phyloP scores from a whole-genome alignment of 768 basidiomycete species.

The Fomitopsis serialis region DNA sequence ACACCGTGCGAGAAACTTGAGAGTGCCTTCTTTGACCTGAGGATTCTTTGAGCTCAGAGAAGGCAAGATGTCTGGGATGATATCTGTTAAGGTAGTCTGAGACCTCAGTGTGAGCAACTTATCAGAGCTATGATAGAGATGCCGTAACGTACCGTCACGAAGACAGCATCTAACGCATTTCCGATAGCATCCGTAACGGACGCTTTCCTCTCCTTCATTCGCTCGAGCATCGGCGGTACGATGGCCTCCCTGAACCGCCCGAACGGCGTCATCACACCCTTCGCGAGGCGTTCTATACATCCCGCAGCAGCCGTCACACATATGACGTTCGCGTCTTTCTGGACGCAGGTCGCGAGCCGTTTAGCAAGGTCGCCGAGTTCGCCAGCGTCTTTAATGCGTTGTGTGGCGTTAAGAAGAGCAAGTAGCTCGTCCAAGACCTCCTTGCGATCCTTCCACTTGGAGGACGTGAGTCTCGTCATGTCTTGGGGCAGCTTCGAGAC shows the following conservation, averaged over 20 bases:
- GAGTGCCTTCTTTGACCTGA: constrained; percentile 89
- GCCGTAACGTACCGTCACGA: constrained; percentile 57
- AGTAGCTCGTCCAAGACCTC: constrained; percentile 83
- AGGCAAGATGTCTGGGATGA: constrained; percentile 75
- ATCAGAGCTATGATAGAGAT: constrained; percentile 1
- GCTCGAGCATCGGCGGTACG: constrained; percentile 75
- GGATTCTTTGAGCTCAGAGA: constrained; percentile 89
- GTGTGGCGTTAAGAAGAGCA: constrained; percentile 59
- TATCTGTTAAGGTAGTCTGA: constrained; percentile 75
- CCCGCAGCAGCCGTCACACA: constrained; percentile 88
- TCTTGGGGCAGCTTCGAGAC: constrained; percentile 69
- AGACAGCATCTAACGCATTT: constrained; percentile 83
- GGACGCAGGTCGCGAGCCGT: constrained; percentile 74
- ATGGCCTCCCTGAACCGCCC: constrained; percentile 66
- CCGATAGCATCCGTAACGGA: constrained; percentile 89
- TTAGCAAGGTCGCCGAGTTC: constrained; percentile 74
- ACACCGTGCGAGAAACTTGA: constrained; percentile 81
- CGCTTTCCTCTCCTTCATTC: constrained; percentile 90
- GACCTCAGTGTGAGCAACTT: constrained; percentile 7
- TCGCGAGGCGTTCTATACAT: constrained; percentile 81
- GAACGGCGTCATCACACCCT: constrained; percentile 72
- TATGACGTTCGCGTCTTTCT: constrained; percentile 89
- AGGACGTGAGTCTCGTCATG: constrained; percentile 73
- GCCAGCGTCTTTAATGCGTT: constrained; percentile 74
- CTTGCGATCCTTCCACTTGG: constrained; percentile 98